Evolutionary conservation across 345 rosid genomes (phyloP).

Genomic region (Rubroshorea leprosula): DNA sequence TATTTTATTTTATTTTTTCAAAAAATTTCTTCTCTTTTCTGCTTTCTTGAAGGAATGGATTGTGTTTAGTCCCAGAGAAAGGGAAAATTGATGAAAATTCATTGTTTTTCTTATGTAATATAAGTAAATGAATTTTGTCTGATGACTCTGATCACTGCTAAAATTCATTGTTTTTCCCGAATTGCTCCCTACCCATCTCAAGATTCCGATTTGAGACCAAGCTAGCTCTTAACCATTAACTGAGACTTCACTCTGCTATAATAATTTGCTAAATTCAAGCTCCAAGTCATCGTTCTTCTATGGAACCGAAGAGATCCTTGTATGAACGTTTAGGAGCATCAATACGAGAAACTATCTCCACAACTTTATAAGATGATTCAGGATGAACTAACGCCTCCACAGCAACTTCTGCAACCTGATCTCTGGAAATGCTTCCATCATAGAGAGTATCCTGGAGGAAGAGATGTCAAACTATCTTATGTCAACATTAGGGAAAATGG

Average conservation of each 20-base stretch:
- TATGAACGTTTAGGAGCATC: constrained; percentile 59
- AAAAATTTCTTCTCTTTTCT: too few species aligned
- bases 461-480: background rate
- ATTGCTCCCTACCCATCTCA: too few species aligned
- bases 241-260: background rate
- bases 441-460: constrained; percentile 57
- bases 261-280: background rate
- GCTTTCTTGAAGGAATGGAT: too few species aligned
- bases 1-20: too few species aligned
- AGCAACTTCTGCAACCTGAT: constrained; percentile 77
- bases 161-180: too few species aligned
- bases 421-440: constrained; percentile 79
- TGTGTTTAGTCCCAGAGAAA: too few species aligned
- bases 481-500: background rate
- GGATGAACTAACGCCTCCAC: constrained; percentile 62
- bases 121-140: too few species aligned
- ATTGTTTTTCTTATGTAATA: too few species aligned
- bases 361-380: constrained; percentile 69
- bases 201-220: too few species aligned
- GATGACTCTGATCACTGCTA: too few species aligned
- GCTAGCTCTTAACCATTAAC: background rate
- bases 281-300: constrained; percentile 33
- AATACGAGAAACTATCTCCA: constrained; percentile 66
- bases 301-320: constrained; percentile 66
- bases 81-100: too few species aligned